A percentile compares a stretch with the other conserved stretches of the same genome.
phyloP scores from a whole-genome alignment of 2,329 filamentous ascomycete species.

The Curvularia lunata region DNA sequence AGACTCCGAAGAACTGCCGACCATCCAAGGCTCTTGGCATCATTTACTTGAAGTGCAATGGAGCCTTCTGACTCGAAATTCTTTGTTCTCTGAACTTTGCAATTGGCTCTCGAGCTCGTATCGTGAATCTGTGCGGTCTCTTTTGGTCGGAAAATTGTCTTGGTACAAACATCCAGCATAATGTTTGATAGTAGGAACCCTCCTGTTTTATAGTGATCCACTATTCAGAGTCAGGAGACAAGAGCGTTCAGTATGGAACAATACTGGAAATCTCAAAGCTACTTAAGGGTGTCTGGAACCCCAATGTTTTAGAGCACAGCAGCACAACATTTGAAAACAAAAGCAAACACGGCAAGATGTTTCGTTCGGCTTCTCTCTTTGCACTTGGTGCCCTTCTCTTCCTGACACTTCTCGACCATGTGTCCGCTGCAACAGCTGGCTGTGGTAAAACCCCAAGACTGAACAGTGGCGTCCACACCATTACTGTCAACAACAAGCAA shows the following conservation, averaged over 20 bases:
- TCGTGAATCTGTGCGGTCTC: not conserved
- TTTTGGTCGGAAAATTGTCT: not conserved
- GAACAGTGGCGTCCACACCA: constrained; percentile 17
- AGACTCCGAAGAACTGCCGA: constrained; percentile 7
- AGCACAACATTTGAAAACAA: not conserved
- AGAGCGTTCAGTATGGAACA: not conserved
- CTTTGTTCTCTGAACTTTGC: not conserved
- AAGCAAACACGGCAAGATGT: constrained; percentile 10
- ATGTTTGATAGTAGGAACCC: not conserved
- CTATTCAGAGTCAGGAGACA: not conserved
- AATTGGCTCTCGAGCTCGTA: not conserved
- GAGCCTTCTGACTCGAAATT: not conserved
- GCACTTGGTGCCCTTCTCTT: constrained; percentile 16
- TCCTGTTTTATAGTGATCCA: constrained; percentile 1
- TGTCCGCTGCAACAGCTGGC: constrained; percentile 16
- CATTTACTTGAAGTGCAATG: constrained; percentile 8
- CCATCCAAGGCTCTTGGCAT: constrained; percentile 1
- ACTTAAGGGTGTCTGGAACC: constrained; percentile 3
- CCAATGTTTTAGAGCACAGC: not conserved
- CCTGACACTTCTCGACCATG: constrained; percentile 14
- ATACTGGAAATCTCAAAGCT: not conserved
- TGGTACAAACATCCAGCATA: not conserved
- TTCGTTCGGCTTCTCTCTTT: constrained; percentile 16
- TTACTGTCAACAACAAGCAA: constrained; percentile 32
- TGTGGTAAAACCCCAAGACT: constrained; percentile 25